Conservation (phyloP, 768 basidiomycete genomes). For the Candolleomyces eurysporus region DNA sequence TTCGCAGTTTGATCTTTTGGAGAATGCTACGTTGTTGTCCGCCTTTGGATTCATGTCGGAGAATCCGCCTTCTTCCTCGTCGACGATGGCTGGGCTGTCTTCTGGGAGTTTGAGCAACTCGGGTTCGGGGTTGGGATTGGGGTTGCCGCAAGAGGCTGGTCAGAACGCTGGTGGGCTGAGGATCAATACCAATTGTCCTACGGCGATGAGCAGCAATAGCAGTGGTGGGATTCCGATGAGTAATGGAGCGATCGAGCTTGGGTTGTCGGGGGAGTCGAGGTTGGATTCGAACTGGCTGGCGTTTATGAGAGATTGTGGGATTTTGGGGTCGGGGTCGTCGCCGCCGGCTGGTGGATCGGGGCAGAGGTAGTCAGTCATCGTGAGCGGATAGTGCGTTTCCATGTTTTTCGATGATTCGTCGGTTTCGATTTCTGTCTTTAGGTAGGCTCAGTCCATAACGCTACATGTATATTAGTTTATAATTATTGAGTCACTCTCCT, state of each 20-base stretch:
- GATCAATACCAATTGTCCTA: background rate
- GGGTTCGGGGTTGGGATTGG: too few relatives aligned
- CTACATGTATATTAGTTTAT: too few relatives aligned
- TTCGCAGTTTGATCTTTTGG: conserved; percentile 6
- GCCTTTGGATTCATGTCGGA: background rate
- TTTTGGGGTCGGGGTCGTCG: conserved; percentile 31
- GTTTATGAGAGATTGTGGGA: conserved; percentile 50
- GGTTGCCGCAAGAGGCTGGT: too few relatives aligned
- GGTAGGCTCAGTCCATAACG: too few relatives aligned
- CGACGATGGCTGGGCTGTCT: background rate
- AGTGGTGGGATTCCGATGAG: conserved; percentile 16
- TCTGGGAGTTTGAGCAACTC: background rate
- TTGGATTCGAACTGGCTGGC: conserved; percentile 50
- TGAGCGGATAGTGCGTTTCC: too few relatives aligned
- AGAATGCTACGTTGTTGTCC: conserved; percentile 8
- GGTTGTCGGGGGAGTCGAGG: conserved; percentile 41
- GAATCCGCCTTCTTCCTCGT: background rate
- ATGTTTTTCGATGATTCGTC: too few relatives aligned
- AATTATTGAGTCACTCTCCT: too few relatives aligned
- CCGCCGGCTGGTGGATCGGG: background rate
- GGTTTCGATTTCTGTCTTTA: too few relatives aligned
- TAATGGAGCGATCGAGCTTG: conserved; percentile 40
- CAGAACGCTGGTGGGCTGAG: background rate
- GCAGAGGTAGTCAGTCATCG: too few relatives aligned
- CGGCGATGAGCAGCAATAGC: background rate